Evolutionary conservation across 2,329 filamentous ascomycete genomes (phyloP), one percentile per base, ranked within the genome.

Genomic region (Colletotrichum limetticola): DNA sequence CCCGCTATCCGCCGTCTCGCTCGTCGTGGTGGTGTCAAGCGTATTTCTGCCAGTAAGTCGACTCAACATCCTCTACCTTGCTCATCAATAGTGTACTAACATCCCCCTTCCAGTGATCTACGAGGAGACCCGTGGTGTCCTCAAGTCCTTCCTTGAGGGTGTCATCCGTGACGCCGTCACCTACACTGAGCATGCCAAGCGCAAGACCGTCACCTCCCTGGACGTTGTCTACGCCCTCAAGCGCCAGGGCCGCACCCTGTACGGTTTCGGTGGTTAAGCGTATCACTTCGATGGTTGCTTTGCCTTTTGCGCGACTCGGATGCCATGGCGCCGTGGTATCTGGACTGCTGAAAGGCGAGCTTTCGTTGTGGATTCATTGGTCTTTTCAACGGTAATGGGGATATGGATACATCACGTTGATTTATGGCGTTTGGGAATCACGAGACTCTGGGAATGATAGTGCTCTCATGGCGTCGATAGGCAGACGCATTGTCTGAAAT

Each of bases 1-100:
- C 95, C 95, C 81, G 95, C 95, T 82, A 98, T 98, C 87, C 93
- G 95, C 82, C 95, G 95, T 97, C 95, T 98, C 85, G 95, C 95
- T 78, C 95, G 95, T 88, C 95, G 95, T 97, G 95, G 95, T 87
- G 95, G 95, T 95, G 95, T 98, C 91, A 98, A 98, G 94, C 95
- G 95, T 97, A 98, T 98, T 83, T 98, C 95, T 82, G 95, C 95
- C 85, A 97, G 92, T 94, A 91, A 85, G 90, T 88, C 71, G 55
- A 52, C 35, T 0, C 4, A 30, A 1, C 12, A 30, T 19, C 6
- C 1, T 8, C 16, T 2, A 4, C 28, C 4, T 3, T 6, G 37
- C 22, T 11, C 32, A 59, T 5, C 19, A 52, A 4, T 32, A 16
- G 5, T 26, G 5, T 11, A 2, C 75, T 80, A 74, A 80, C 68